Percentiles rank a stretch among this genome's conserved stretches.
phyloP scores from a whole-genome alignment of 805 yeast genomes.

The Metschnikowia aberdeeniae region DNA sequence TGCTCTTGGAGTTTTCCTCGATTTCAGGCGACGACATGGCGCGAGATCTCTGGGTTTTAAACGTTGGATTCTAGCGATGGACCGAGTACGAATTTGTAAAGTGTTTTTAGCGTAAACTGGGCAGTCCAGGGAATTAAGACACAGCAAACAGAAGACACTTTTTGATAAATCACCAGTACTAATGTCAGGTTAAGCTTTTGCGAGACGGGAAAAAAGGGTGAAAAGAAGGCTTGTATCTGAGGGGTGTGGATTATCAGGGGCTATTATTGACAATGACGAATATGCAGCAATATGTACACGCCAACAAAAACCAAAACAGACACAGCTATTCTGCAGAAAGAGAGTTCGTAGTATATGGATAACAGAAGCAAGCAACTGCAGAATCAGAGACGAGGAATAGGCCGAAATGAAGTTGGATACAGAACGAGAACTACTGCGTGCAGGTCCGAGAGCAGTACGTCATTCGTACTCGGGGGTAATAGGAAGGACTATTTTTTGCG shows the following conservation, averaged over 20 bases:
- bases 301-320: too few species aligned
- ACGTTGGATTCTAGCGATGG: background rate
- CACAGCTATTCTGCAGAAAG: too few species aligned
- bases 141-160: background rate
- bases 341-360: background rate
- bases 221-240: background rate
- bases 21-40: slow-evolving; percentile 2
- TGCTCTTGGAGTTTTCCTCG: background rate
- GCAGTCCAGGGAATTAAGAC: background rate
- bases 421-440: slow-evolving; percentile 3
- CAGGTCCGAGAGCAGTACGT: slow-evolving; percentile 3
- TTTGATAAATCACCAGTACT: background rate
- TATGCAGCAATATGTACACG: too few species aligned
- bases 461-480: slow-evolving; percentile 3
- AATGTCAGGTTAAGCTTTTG: background rate
- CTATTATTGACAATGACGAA: background rate
- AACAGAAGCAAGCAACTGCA: background rate
- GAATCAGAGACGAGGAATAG: background rate
- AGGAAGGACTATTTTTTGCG: slow-evolving; percentile 1
- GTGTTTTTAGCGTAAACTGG: too few species aligned
- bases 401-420: slow-evolving; percentile 2
- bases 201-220: slow-evolving; percentile 2
- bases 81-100: too few species aligned
- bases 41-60: background rate
- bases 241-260: background rate